Evolutionary conservation across 768 basidiomycete genomes (phyloP), one percentile per base, ranked within the genome.

Genomic region (Ramaria sp.): DNA sequence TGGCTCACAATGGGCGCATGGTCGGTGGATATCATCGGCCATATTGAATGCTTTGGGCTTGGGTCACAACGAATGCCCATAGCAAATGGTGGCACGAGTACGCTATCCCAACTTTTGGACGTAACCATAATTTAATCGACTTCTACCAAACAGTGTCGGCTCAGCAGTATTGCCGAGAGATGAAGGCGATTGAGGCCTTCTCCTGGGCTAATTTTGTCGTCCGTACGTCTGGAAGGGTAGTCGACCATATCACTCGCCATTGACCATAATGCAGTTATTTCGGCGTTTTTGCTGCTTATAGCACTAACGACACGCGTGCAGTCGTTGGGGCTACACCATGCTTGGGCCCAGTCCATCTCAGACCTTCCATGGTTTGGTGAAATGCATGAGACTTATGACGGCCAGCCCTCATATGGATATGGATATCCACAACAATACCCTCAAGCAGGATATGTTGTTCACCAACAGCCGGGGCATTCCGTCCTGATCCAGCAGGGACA

Each of bases 1-100:
- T 91, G 88, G 88, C 72, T 91, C 38, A 88, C 82, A 22, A 79
- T 86, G 80, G 87, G 76, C 33, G 80, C 88, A 17, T 90, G 87
- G 86, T 71, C 85, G 22, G 75, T 76, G 86, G 88, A 91, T 68
- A 74, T 89, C 54, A 82, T 88, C 58, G 84, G 86, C 3, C 60
- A 68, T 54, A 65, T 77, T 7, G 82, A 88, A 63, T 88, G 86
- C 59, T 83, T 79, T 62, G 61, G 62, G 17, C 64, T 82, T 46
- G 65, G 69, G 50, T 72, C 75, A 47, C 68, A 75, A 61, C 63
- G 63, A 52, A 73, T 70, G 13, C 68, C 74, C 12, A 81, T 85
- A 10, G 79, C 77, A 59, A 74, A 69, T 58, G 54, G 59, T 39
- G 81, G 83, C 52, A 63, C 67, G 13, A 80, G 85, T 86, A 63